Evolutionary conservation across 2,329 filamentous ascomycete genomes (phyloP).

Genomic region (Fonsecaea pugnacius): DNA sequence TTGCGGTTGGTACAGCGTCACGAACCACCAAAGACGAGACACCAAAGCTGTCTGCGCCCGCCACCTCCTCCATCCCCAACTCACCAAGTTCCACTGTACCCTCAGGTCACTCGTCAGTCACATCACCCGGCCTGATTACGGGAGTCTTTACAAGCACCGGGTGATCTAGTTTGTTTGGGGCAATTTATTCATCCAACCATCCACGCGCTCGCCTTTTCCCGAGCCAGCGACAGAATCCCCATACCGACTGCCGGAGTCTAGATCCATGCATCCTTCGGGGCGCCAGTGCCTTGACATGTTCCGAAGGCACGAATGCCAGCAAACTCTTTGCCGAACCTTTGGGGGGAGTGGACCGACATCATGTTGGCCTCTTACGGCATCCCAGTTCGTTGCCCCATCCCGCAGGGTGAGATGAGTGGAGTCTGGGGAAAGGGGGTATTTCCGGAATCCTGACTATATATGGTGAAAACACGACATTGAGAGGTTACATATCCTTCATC

Average conservation of each 20-base stretch:
- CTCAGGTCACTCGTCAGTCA: background rate
- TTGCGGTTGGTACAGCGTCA: background rate
- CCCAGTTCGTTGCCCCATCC: slow-evolving; percentile 11
- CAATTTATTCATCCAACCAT: background rate
- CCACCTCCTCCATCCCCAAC: background rate
- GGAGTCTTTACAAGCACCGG: slow-evolving; percentile 25
- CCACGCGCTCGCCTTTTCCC: background rate
- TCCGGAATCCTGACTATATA: slow-evolving; percentile 14
- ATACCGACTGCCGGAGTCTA: slow-evolving; percentile 1
- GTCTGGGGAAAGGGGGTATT: slow-evolving; percentile 33
- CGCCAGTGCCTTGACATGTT: background rate
- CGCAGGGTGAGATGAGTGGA: slow-evolving; percentile 8
- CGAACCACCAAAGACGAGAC: background rate
- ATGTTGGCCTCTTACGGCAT: slow-evolving; percentile 7
- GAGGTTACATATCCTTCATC: background rate
- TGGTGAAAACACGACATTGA: background rate
- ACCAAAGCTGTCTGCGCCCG: background rate
- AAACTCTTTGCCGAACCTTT: background rate
- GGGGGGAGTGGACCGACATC: background rate
- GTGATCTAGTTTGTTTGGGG: background rate
- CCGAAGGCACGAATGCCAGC: background rate
- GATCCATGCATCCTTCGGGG: background rate
- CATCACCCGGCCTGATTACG: slow-evolving; percentile 14
- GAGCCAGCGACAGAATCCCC: background rate
- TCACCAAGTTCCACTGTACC: background rate